Conservation (phyloP, 2,329 filamentous ascomycete species). For the Alternaria alternata region DNA sequence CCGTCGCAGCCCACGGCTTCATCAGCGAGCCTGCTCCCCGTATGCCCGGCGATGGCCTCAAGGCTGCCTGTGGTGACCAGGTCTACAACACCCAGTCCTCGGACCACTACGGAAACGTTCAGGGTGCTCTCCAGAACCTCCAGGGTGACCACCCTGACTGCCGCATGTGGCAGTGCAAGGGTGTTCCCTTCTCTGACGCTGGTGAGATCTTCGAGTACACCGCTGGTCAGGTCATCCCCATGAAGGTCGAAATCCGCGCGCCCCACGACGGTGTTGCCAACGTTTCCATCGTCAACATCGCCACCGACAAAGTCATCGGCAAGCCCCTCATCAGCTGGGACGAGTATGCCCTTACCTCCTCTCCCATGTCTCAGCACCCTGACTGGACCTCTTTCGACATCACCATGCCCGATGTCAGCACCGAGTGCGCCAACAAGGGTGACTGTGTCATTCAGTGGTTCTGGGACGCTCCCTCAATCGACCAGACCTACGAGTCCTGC, state of each 20-base stretch:
- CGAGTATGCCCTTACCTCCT: slow-evolving; percentile 61
- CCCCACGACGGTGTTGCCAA: slow-evolving; percentile 66
- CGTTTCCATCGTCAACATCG: slow-evolving; percentile 65
- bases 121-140: slow-evolving; percentile 62
- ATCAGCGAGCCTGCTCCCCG: slow-evolving; percentile 59
- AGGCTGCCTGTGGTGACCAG: slow-evolving; percentile 62
- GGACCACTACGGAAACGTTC: slow-evolving; percentile 66
- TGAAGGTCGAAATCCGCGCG: slow-evolving; percentile 59
- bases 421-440: slow-evolving; percentile 58
- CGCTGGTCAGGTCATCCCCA: slow-evolving; percentile 57
- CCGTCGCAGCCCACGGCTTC: slow-evolving; percentile 63
- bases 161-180: slow-evolving; percentile 66
- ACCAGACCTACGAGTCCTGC: slow-evolving; percentile 71
- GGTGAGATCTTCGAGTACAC: slow-evolving; percentile 62
- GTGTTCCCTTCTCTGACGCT: slow-evolving; percentile 63
- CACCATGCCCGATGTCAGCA: slow-evolving; percentile 62
- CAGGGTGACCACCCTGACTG: slow-evolving; percentile 58
- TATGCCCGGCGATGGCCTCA: slow-evolving; percentile 61
- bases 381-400: slow-evolving; percentile 61
- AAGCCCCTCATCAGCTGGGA: slow-evolving; percentile 63
- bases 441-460: slow-evolving; percentile 68
- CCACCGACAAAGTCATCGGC: slow-evolving; percentile 62
- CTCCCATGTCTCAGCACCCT: slow-evolving; percentile 49
- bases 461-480: slow-evolving; percentile 64
- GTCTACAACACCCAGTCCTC: slow-evolving; percentile 62